These are phyloP conservation scores for Colletotrichum sp. DNA, from an alignment of 2,329 filamentous ascomycete genomes.

Conservation along the genomic window DNA sequence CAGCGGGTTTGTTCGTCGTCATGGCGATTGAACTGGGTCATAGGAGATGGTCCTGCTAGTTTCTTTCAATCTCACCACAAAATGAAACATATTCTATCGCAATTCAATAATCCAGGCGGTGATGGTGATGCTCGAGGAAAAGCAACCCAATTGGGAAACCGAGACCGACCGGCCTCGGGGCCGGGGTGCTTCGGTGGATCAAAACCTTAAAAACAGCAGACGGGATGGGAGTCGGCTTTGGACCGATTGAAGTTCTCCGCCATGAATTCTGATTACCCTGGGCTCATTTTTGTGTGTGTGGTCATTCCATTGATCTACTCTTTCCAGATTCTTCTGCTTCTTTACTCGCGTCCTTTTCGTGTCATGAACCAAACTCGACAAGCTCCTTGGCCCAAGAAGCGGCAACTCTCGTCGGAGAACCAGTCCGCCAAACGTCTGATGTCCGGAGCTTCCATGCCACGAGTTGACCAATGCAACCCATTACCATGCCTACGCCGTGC, in stretches of 20 bases:
- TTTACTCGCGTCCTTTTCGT: neutral
- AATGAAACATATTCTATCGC: accelerated
- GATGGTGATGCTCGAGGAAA: neutral
- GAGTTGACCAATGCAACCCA: neutral
- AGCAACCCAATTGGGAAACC: neutral
- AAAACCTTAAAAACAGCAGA: neutral
- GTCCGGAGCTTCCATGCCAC: neutral
- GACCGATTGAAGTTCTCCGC: neutral
- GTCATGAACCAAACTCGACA: accelerated
- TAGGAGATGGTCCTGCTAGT: accelerated
- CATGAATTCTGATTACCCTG: accelerated
- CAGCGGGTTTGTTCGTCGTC: neutral
- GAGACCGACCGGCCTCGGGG: neutral
- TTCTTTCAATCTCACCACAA: accelerated
- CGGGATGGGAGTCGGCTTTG: accelerated
- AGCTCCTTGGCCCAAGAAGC: neutral
- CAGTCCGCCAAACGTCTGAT: neutral
- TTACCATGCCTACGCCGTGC: neutral
- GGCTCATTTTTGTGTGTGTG: accelerated
- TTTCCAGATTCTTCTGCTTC: too few species aligned
- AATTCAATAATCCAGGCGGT: neutral
- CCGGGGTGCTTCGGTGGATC: neutral
- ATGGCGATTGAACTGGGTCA: neutral
- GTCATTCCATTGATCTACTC: neutral
- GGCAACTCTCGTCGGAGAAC: neutral